Evolutionary conservation across 108 stramenopile species (phyloP), one percentile per base, ranked within the genome.

Genomic region (Craspedostauros australis): DNA sequence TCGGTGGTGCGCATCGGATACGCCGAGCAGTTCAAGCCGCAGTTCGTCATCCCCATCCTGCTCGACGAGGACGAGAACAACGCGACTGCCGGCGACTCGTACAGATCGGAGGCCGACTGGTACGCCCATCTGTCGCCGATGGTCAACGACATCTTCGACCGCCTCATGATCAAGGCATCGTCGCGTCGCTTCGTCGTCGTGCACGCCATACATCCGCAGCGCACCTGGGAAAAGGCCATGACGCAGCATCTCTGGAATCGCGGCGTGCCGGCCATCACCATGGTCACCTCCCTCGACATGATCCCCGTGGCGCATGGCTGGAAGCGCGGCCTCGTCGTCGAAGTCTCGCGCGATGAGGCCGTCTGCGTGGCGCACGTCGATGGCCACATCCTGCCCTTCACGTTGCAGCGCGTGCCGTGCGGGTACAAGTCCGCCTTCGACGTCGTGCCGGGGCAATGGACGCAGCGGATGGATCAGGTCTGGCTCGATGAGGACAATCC

Each of bases 261-360:
- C 39, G 57, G 57, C 8, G 70, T 72, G 19, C 63, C 70, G 1
- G 70, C 57, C 0, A 22, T 54, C 4, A 44, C 50, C 1, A 37
- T 64, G 23, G 14, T 57, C 14, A 63, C 50, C 29, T 29, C 40
- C n/a, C 39, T 74, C 18, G 56, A 67, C 22, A 50, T 61, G 2
- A 8, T 61, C 1, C 73, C 73, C 31, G 42, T 64, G 2, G 66
- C 66, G 14, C 57, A 57, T 12, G 73, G 64, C 4, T 74, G 73
- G 73, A 66, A 66, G 42, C 73, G 73, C 15, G 73, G 73, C 1
- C 33, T 74, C 41, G 47, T 66, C 40, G 61, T 74, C 3, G 41
- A 67, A 24, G 32, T 74, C 4, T 26, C 39, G 4, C 42, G 49
- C 19, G 51, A 60, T 1, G 73, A 74, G 28, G 60, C 66, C 8